Evolutionary conservation across 495 filamentous ascomycete genomes (phyloP).

Genomic region (Neurospora sp.): DNA sequence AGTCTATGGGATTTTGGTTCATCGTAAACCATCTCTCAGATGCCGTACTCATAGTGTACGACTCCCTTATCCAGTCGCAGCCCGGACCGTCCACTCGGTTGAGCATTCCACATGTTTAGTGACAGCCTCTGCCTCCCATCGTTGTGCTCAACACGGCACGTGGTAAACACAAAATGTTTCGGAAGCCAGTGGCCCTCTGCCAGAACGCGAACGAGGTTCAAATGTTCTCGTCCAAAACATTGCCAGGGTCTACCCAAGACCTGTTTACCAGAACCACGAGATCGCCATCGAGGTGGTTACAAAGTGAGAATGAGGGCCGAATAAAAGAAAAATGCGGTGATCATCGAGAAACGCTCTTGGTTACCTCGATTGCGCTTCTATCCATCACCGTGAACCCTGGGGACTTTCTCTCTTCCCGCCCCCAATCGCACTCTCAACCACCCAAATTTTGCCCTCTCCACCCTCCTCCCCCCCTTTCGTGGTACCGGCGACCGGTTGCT

Average conservation of each 20-base stretch:
- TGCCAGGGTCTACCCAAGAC: not conserved
- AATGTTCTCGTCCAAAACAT: not conserved
- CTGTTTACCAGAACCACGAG: not conserved
- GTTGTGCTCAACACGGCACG: not conserved
- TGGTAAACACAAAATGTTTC: constrained; percentile 9
- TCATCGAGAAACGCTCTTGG: not conserved
- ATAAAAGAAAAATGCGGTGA: not conserved
- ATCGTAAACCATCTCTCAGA: not conserved
- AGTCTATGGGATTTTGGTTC: constrained; percentile 47
- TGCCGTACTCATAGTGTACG: not conserved
- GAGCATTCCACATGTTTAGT: not conserved
- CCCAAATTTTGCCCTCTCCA: not conserved
- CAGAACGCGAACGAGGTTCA: not conserved
- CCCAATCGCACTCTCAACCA: not conserved
- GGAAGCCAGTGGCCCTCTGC: not conserved
- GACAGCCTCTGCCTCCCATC: not conserved
- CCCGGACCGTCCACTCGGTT: constrained; percentile 4
- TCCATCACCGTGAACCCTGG: not conserved
- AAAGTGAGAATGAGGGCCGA: not conserved
- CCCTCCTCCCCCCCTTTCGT: not conserved
- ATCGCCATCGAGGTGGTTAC: not conserved
- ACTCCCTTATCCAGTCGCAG: constrained; percentile 4
- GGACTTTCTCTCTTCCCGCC: not conserved
- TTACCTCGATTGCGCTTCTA: not conserved
- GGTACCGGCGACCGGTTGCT: not conserved